phyloP scores from a whole-genome alignment of 176 grass and related monocot genomes.

The Oryza nivara region DNA sequence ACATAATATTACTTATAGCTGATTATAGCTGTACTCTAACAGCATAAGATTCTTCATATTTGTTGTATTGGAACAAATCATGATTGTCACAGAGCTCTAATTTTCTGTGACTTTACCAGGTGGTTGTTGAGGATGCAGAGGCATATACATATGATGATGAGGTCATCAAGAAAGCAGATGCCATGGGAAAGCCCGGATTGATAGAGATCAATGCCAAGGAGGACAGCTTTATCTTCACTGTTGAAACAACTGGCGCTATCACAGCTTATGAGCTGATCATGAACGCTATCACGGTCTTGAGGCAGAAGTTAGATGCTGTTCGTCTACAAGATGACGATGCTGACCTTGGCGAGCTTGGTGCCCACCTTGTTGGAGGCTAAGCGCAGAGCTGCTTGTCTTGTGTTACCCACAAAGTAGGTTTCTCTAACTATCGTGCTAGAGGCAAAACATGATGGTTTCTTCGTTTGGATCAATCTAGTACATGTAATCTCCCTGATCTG shows the following conservation, averaged over 20 bases:
- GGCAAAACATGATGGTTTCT: not conserved
- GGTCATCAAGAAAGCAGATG: slow-evolving; percentile 89
- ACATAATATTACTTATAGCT: not conserved
- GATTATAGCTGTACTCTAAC: not conserved
- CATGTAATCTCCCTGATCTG: not conserved
- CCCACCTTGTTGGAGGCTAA: slow-evolving; percentile 68
- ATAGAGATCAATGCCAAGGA: slow-evolving; percentile 80
- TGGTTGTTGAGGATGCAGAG: slow-evolving; percentile 65
- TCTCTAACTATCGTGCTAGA: slow-evolving; percentile 28
- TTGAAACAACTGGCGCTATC: slow-evolving; percentile 79
- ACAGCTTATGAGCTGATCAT: slow-evolving; percentile 79
- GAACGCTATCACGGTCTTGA: slow-evolving; percentile 68
- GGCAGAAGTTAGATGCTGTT: slow-evolving; percentile 89
- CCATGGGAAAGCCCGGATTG: slow-evolving; percentile 87
- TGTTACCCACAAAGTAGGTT: not conserved
- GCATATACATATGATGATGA: slow-evolving; percentile 91
- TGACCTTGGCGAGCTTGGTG: slow-evolving; percentile 71
- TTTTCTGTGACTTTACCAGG: slow-evolving; percentile 42
- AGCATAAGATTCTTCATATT: not conserved
- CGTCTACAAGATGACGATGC: slow-evolving; percentile 75
- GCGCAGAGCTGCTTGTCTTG: not conserved
- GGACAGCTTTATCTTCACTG: slow-evolving; percentile 93
- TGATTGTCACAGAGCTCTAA: not conserved
- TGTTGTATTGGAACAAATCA: not conserved
- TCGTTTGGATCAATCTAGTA: not conserved